Base-by-base conservation (phyloP, 2,329 filamentous ascomycete genomes). In the Ophiostoma angusticollis region DNA sequence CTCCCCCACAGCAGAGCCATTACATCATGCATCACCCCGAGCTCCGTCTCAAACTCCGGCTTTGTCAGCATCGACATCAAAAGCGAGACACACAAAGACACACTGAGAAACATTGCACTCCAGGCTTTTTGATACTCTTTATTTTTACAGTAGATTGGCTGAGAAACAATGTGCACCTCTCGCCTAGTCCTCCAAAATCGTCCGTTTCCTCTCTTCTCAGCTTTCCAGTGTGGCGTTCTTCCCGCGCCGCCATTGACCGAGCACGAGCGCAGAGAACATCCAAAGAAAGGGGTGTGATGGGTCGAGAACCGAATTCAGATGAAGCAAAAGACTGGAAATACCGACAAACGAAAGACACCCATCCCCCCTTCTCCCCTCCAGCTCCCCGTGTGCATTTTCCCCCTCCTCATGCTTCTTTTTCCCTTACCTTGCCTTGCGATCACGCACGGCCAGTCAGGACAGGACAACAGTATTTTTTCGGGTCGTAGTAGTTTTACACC, bases 81-180 rank as follows among this genome's bases (percentile, higher is more conserved):
- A 30, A 14, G 8, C 19, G n/a, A 27, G 13, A 12, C 5, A 18
- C 14, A 31, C 12, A 19, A 11, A 27, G 27, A 14, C 16, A 30
- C 5, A 19, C 19, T 4, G 16, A 12, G 4, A 19, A 31, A 21
- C 5, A 21, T 68, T 69, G 65, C 65, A 60, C 65, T 72, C 72
- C 67, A 70, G 68, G 68, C 13, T 32, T 37, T 38, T 66, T 67
- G 67, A 55, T 60, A 62, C 68, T 73, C 68, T 72, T 73, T n/a
- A n/a, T n/a, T 69, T 72, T 74, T 74, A 74, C 70, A 74, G 63
- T 64, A 63, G 62, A 62, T 62, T 60, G 63, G 63, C 58, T 59
- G 62, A 63, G 59, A 56, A 60, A 58, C 59, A 55, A 57, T 43
- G 30, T 35, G 27, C n/a, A n/a, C n/a, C n/a, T n/a, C n/a, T n/a